A percentile compares a stretch with the other conserved stretches of the same genome.
These are phyloP conservation scores for Candida glucosophila DNA, from an alignment of 1,139 yeast species.

Conservation along the genomic window DNA sequence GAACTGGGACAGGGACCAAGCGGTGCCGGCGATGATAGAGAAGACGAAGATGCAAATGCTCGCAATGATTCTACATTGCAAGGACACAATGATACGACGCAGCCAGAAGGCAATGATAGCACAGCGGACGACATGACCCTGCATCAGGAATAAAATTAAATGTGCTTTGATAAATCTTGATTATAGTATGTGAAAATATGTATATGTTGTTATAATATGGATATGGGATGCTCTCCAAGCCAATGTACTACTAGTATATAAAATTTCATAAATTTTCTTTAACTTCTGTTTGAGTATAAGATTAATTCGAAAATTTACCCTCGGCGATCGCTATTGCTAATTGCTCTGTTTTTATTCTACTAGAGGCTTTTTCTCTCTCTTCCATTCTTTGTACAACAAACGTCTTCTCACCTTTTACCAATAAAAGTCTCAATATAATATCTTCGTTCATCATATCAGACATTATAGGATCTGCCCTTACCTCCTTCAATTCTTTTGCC, in stretches of 20 bases:
- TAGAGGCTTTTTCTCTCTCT: conserved; percentile 55
- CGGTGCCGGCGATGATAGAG: no score
- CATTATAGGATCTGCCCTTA: conserved; percentile 46
- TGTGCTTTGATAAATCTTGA: no score
- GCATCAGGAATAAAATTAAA: conserved; percentile 23
- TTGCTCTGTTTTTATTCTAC: conserved; percentile 56
- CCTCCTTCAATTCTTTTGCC: conserved; percentile 40
- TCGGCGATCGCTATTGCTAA: conserved; percentile 39
- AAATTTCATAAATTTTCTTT: no score
- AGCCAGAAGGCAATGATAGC: conserved; percentile 25
- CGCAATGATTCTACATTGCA: conserved; percentile 31
- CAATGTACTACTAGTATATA: no score
- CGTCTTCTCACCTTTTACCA: conserved; percentile 32
- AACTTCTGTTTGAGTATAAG: no score
- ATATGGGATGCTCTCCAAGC: no score
- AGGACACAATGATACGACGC: conserved; percentile 35
- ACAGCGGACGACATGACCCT: conserved; percentile 34
- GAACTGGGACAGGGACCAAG: no score
- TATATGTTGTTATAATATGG: no score
- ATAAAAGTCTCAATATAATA: conserved; percentile 52
- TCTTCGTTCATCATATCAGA: conserved; percentile 58
- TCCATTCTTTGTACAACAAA: conserved; percentile 49
- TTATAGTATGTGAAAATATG: no score
- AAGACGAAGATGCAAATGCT: conserved; percentile 8
- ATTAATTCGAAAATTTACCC: conserved; percentile 17